Evolutionary conservation across 1,284 basidiomycete genomes (phyloP), one percentile per base, ranked within the genome.

Genomic region (Acaromyces ingoldii): DNA sequence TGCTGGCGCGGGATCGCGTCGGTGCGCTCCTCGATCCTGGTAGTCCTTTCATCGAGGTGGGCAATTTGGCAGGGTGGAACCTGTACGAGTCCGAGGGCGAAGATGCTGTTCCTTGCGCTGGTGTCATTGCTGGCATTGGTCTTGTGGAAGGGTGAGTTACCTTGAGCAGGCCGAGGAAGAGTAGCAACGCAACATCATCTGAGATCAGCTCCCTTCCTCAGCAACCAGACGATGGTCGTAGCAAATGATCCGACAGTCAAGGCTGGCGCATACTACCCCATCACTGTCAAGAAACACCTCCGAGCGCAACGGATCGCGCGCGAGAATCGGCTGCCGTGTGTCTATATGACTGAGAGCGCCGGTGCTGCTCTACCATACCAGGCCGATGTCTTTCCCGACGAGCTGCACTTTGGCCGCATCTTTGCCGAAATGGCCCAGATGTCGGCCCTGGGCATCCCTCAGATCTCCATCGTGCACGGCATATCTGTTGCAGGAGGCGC

Each of bases 361-460:
- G 91, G 91, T 42, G 91, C 91, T 17, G 90, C 91, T 1, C 79
- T 96, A 40, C 91, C 91, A 0, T 84, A 89, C 76, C 91, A 96
- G 78, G 87, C 91, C 1, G 88, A 92, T 72, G 90, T 85, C 5
- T 91, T 90, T 74, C 88, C 88, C 7, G 89, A 91, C 78, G 86
- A 84, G 70, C 86, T 93, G 67, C 90, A 96, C 76, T 96, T 96
- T 72, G 91, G 91, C 7, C 82, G 91, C 11, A 95, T 96, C 74
- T 96, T 96, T 77, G 95, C 91, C 76, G 95, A 96, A 72, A 95
- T 93, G 89, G 90, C 87, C 1, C 87, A 89, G 78, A 85, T 93
- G 86, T 91, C 88, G 44, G 88, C 88, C 0, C 80, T 89, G 1
- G 85, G 87, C 2, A 90, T 95, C 37, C 90, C 91, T 0, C 91